Conservation (phyloP, 345 rosid genomes). For the Orychophragmus violaceus region DNA sequence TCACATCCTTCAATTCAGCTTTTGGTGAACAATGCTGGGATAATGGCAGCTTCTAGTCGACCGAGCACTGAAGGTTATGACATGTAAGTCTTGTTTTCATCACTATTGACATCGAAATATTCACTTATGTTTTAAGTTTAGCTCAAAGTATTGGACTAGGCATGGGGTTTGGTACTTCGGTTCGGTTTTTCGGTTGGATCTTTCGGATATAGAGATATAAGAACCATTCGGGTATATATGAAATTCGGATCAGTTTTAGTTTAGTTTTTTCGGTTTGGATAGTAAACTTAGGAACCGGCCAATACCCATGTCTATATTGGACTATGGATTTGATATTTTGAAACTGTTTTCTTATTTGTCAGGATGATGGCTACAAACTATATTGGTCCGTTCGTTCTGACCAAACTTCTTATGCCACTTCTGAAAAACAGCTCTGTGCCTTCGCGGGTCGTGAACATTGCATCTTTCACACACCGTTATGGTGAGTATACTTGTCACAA, state of each 20-base stretch:
- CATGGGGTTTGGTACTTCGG: no score
- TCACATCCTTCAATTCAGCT: conserved; percentile 78
- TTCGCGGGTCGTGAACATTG: conserved; percentile 75
- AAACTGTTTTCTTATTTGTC: no score
- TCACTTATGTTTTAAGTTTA: no score
- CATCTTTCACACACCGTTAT: conserved; percentile 72
- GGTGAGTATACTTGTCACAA: neutral
- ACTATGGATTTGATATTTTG: no score
- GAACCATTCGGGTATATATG: no score
- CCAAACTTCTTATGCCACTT: conserved; percentile 68
- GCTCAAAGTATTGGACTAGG: no score
- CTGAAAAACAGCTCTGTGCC: conserved; percentile 62
- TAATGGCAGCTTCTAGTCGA: conserved; percentile 60
- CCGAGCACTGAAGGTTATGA: conserved; percentile 67
- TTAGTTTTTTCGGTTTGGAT: no score
- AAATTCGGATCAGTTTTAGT: no score
- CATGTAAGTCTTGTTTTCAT: conserved; percentile 33
- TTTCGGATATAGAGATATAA: no score
- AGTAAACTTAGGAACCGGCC: no score
- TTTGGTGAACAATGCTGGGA: conserved; percentile 90
- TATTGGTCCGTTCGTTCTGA: conserved; percentile 61
- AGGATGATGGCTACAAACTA: conserved; percentile 90
- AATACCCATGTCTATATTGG: no score
- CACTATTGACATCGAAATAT: neutral
- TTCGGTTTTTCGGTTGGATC: no score